Evolutionary conservation across 116 monocot genomes (phyloP), one percentile per base, ranked within the genome.

Genomic region (Phalaenopsis hybrid): DNA sequence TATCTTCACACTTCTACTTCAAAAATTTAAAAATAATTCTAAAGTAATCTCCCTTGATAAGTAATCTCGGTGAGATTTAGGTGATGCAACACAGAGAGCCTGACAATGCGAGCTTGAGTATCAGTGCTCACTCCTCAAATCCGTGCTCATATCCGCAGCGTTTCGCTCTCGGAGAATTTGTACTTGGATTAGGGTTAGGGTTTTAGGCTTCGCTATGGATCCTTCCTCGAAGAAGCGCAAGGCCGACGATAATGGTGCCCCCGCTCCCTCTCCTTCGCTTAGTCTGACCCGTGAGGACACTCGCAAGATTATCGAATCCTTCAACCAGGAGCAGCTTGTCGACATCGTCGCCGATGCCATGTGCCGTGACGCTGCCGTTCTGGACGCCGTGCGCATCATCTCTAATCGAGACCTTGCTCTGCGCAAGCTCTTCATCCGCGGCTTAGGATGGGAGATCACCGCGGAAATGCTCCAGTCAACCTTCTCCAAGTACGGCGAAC

Each of bases 361-460:
- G 7, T 83, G 81, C 81, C 83, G 86, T 10, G 85, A 82, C 28
- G 61, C 81, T 1, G 82, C 76, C 78, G 86, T 91, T 45, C 91
- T 96, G 33, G 81, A 79, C 65, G 83, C 84, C 79, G 91, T 97
- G 15, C 96, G 94, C 3, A 10, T 87, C 37, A 46, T 90, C 79
- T 88, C 91, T 75, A 84, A 90, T 80, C 82, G 78, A 8, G 92
- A 94, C 57, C 83, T 79, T 8, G 72, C 88, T 31, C 94, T 86
- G 57, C 88, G 96, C 44, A 97, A 97, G 86, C 92, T 97, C 82
- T 94, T 97, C 86, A 87, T 94, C 81, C 94, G 96, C 63, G 96
- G 96, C 45, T 94, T 97, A 41, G 92, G 92, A 9, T 94, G 92
- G 96, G 96, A 97, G 16, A 97, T 94, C 83, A 94, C 92, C 74